phyloP scores from a whole-genome alignment of 2,329 filamentous ascomycete genomes.

The Leptosphaerulina australis region DNA sequence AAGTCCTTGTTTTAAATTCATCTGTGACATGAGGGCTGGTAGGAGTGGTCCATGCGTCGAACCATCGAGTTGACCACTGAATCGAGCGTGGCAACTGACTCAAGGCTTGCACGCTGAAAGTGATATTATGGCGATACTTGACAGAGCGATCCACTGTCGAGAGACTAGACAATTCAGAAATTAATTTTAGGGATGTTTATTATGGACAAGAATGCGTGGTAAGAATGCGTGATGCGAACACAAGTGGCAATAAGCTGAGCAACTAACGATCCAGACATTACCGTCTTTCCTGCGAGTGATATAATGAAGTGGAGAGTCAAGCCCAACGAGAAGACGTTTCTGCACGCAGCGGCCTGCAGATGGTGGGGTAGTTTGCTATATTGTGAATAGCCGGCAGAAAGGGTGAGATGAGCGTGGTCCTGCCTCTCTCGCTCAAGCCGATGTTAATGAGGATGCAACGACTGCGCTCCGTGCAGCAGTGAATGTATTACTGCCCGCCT shows the following conservation, averaged over 20 bases:
- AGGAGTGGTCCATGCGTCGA: constrained; percentile 12
- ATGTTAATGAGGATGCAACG: constrained; percentile 7
- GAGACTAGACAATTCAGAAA: too few relatives aligned
- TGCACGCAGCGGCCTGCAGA: not conserved
- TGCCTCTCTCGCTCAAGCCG: not conserved
- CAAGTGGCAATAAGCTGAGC: constrained; percentile 6
- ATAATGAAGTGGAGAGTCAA: constrained; percentile 3
- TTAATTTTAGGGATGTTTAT: too few relatives aligned
- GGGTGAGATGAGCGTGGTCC: not conserved
- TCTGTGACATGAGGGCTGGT: constrained; percentile 23
- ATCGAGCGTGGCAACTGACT: constrained; percentile 16
- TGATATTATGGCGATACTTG: not conserved
- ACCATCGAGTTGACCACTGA: constrained; percentile 2
- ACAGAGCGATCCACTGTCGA: too few relatives aligned
- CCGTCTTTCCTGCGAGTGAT: not conserved
- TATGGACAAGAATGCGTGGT: too few relatives aligned
- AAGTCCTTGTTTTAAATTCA: not conserved
- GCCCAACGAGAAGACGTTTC: not conserved
- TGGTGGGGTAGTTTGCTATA: constrained; percentile 2
- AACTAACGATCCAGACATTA: constrained; percentile 5
- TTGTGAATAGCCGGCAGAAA: not conserved
- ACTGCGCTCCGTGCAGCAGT: not conserved
- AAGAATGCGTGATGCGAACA: not conserved
- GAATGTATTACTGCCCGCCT: not conserved
- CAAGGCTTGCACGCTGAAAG: not conserved